Percentiles rank a stretch among this genome's conserved stretches.
phyloP scores from a whole-genome alignment of 73 alveolate species.

The Paramecium biaurelia region DNA sequence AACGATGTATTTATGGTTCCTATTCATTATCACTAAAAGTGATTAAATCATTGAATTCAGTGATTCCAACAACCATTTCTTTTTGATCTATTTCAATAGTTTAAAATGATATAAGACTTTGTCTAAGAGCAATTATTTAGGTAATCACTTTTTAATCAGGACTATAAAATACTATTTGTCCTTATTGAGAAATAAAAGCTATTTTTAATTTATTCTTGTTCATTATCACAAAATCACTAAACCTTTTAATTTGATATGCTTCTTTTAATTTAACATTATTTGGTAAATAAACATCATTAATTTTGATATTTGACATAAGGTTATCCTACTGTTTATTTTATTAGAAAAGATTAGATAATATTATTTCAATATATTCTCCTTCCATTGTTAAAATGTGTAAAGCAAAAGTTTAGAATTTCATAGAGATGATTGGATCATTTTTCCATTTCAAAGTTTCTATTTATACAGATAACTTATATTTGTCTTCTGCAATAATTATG shows the following conservation, averaged over 20 bases:
- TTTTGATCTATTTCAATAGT: not conserved
- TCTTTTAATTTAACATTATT: not conserved
- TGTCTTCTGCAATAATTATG: conserved; percentile 21
- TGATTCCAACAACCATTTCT: conserved; percentile 3
- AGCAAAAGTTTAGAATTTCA: not conserved
- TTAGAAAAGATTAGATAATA: not conserved
- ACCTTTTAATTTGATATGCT: not conserved
- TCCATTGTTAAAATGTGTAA: not conserved
- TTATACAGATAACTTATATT: not conserved
- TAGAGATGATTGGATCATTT: not conserved
- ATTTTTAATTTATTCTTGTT: not conserved
- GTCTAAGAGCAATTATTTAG: not conserved
- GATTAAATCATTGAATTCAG: conserved; percentile 21
- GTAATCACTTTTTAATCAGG: not conserved
- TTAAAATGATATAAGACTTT: not conserved
- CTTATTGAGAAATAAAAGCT: not conserved
- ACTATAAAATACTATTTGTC: not conserved
- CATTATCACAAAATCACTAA: not conserved
- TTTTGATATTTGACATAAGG: not conserved
- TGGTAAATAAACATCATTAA: not conserved
- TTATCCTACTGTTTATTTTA: not conserved
- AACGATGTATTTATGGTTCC: conserved; percentile 15
- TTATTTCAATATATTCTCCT: not conserved
- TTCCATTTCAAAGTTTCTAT: conserved; percentile 20
- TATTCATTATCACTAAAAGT: not conserved